Conservation (phyloP, 768 basidiomycete species). For the Mycena maculata region DNA sequence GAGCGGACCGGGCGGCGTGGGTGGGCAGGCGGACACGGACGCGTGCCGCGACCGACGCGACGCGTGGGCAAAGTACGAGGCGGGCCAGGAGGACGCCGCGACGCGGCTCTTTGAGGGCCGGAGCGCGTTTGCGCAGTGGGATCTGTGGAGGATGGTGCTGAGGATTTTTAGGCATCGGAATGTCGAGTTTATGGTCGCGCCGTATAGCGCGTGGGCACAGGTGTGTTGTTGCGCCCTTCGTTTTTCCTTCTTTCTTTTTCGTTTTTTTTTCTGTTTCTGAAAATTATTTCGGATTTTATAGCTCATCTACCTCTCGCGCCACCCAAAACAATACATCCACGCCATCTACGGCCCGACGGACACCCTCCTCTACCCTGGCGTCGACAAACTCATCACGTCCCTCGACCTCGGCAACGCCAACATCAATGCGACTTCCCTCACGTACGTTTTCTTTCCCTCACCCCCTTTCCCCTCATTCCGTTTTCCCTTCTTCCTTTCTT, state of each 20-base stretch:
- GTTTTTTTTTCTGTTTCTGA: constrained; percentile 22
- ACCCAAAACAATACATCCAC: constrained; percentile 93
- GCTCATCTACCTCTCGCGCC: constrained; percentile 95
- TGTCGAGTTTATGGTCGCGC: constrained; percentile 96
- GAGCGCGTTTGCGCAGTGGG: constrained; percentile 81
- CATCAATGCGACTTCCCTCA: too few relatives aligned
- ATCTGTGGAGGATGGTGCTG: constrained; percentile 94
- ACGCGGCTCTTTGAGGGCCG: constrained; percentile 85
- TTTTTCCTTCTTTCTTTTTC: constrained; percentile 7
- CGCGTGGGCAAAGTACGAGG: constrained; percentile 95
- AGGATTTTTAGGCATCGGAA: constrained; percentile 94
- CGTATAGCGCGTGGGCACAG: constrained; percentile 96
- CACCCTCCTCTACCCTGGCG: constrained; percentile 85
- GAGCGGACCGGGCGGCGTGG: background rate
- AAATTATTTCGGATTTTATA: constrained; percentile 48
- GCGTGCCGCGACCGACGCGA: constrained; percentile 81
- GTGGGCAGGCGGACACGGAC: constrained; percentile 54
- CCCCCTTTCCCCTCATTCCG: background rate
- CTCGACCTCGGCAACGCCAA: constrained; percentile 76
- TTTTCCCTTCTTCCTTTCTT: background rate
- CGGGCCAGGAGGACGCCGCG: constrained; percentile 90
- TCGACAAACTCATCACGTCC: constrained; percentile 91
- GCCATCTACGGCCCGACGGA: constrained; percentile 94
- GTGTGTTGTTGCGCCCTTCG: constrained; percentile 58
- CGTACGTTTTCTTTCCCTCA: background rate